Percentiles rank a stretch among this genome's conserved stretches.
These are phyloP conservation scores for Thermothielavioides terrestris DNA, from an alignment of 495 filamentous ascomycete species.

Conservation along the genomic window DNA sequence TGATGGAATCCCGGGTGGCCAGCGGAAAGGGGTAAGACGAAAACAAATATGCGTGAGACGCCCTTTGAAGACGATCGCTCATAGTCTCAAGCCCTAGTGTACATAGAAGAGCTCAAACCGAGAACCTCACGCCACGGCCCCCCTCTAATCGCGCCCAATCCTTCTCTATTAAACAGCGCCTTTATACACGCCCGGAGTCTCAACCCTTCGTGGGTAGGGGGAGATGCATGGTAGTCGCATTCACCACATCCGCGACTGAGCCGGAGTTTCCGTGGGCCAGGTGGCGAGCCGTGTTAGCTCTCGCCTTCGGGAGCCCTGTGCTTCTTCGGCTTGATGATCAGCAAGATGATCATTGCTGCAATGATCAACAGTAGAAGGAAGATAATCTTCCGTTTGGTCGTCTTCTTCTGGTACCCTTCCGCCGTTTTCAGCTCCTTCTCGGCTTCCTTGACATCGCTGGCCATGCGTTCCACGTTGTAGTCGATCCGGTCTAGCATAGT, in stretches of 20 bases:
- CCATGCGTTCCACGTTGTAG: slow-evolving; percentile 95
- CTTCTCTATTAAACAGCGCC: background rate
- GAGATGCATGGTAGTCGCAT: too few species aligned
- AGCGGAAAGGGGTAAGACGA: too few species aligned
- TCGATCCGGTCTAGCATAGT: slow-evolving; percentile 97
- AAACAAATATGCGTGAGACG: too few species aligned
- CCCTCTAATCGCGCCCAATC: background rate
- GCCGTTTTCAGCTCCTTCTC: slow-evolving; percentile 86
- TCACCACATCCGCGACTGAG: too few species aligned
- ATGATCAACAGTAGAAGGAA: slow-evolving; percentile 77
- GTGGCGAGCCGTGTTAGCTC: background rate
- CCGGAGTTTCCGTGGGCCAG: too few species aligned
- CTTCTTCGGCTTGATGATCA: slow-evolving; percentile 74
- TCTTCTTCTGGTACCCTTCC: slow-evolving; percentile 76
- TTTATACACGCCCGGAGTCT: background rate
- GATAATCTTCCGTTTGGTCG: slow-evolving; percentile 84
- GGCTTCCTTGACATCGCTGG: slow-evolving; percentile 76
- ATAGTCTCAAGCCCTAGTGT: too few species aligned
- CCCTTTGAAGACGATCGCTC: too few species aligned
- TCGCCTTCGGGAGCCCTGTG: slow-evolving; percentile 11
- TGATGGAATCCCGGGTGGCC: too few species aligned
- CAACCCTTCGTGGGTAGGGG: too few species aligned
- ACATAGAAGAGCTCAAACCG: too few species aligned
- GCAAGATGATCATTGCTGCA: slow-evolving; percentile 74
- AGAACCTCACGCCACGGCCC: background rate